Evolutionary conservation across 23 red algal species (phyloP), one percentile per base, ranked within the genome.

Genomic region (Gracilaria domingensis): DNA sequence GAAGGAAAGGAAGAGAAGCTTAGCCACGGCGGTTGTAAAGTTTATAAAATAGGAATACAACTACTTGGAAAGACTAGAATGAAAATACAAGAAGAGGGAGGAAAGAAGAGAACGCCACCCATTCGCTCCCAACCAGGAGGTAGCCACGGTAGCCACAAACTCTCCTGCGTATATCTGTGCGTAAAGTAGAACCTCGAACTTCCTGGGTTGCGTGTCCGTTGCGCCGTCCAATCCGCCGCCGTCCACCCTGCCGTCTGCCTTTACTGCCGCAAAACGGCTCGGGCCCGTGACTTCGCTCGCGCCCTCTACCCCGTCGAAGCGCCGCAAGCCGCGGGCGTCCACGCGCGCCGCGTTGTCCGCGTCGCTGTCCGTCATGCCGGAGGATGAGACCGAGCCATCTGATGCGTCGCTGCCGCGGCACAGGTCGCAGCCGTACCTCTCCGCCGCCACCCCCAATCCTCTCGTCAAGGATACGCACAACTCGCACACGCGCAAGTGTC

Each of bases 401-500:
- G 17, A 12, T 18, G 21, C 72, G 30, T 45, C 72, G 40, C 42
- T 44, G 16, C 45, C 42, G 72, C n/a, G n/a, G n/a, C n/a, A n/a
- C n/a, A n/a, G n/a, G n/a, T n/a, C n/a, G n/a, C n/a, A n/a, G n/a
- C n/a, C n/a, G n/a, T n/a, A n/a, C n/a, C n/a, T n/a, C n/a, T n/a
- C n/a, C n/a, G n/a, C n/a, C n/a, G n/a, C n/a, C n/a, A n/a, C n/a
- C n/a, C n/a, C n/a, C 65, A 45, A 83, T 20, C 69, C 67, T 12
- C 59, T 55, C 24, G 17, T 62, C 86, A 90, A 95, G 64, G 75
- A 95, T 35, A 70, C 84, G 37, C 79, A 89, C 51, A 89, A 89
- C 18, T 91, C 87, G 12, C 93, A 95, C 59, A 95, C 93, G 1
- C 73, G 84, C 28, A 75, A 79, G 25, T 95, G 93, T 81, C 93